Base-by-base conservation (phyloP, 352 stramenopile species). In the Phytophthora capsici region DNA sequence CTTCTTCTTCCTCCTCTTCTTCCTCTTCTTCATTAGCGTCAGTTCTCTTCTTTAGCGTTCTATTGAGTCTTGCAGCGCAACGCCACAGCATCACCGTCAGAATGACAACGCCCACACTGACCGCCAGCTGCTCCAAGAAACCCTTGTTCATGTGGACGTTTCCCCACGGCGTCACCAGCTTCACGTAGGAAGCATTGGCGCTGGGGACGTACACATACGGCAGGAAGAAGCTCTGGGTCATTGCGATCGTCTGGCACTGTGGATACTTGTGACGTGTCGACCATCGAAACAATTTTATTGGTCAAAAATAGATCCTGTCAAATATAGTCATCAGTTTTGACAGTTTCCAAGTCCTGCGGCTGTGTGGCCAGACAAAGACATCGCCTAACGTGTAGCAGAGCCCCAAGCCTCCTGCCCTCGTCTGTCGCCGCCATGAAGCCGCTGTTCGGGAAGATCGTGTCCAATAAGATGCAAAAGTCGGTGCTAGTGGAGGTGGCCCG, bases 381-480 rank as follows among this genome's bases (percentile, higher is more conserved):
- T 53, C 43, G 51, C 44, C 22, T 23, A 7, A 44, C 17, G 14
- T 16, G 5, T 0, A 20, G 36, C 36, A 41, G 36, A 30, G 20
- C 41, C 17, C n/a, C 36, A 10, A 22, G 14, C 25, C 4, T 45
- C 6, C 43, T 55, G 37, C 38, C n/a, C 34, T n/a, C 12, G 37
- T 13, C 7, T 19, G 32, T 22, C 25, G 43, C 43, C 43, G 67
- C 43, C 47, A 93, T 96, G 88, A 96, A 96, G 86, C 86, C 88
- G 73, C 68, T 98, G 63, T 96, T 98, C 48, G 95, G 95, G 48
- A 98, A 93, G 69, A 96, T 98, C 52, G 95, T 98, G 57, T 97
- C 88, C 53, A 97, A 98, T 75, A 98, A 98, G 76, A 98, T 98
- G 95, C 86, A 98, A 69, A 98, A 98, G 77, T 98, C 93, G 37